A percentile compares a stretch with the other conserved stretches of the same genome.
phyloP scores from a whole-genome alignment of 805 yeast species.

The Wickerhamomyces alni region DNA sequence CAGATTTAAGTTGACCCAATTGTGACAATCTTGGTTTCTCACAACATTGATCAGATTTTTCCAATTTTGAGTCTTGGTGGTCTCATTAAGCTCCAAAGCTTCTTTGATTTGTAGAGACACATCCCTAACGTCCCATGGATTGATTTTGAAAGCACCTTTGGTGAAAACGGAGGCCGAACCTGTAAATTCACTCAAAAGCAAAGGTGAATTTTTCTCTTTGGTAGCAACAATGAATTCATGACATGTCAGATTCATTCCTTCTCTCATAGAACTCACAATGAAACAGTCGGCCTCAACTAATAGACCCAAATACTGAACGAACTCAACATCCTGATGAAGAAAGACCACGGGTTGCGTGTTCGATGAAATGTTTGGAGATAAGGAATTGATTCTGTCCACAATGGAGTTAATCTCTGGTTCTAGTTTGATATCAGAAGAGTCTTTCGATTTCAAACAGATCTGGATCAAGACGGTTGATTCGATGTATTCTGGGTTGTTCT shows the following conservation, averaged over 20 bases:
- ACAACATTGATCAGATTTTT: slow-evolving; percentile 51
- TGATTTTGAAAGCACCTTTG: slow-evolving; percentile 68
- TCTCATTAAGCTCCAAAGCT: slow-evolving; percentile 59
- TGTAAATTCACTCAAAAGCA: slow-evolving; percentile 86
- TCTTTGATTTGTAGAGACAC: slow-evolving; percentile 56
- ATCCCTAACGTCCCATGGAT: slow-evolving; percentile 82
- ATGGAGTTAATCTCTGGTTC: slow-evolving; percentile 71
- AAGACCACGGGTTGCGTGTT: slow-evolving; percentile 78
- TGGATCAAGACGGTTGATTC: slow-evolving; percentile 73
- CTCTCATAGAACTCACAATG: slow-evolving; percentile 86
- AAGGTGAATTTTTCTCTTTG: slow-evolving; percentile 64
- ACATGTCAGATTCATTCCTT: slow-evolving; percentile 94
- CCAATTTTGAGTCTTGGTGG: slow-evolving; percentile 64
- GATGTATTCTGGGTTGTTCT: slow-evolving; percentile 63
- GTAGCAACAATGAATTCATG: slow-evolving; percentile 88
- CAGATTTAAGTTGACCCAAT: slow-evolving; percentile 65
- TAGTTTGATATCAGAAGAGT: slow-evolving; percentile 48
- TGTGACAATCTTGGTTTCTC: slow-evolving; percentile 57
- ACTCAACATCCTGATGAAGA: slow-evolving; percentile 82
- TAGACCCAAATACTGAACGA: slow-evolving; percentile 83
- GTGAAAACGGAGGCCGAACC: slow-evolving; percentile 82
- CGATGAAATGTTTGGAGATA: slow-evolving; percentile 60
- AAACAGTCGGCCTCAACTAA: slow-evolving; percentile 82
- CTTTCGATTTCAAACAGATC: slow-evolving; percentile 56
- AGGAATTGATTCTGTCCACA: slow-evolving; percentile 80